Conservation (phyloP, 2,329 filamentous ascomycete species). For the Chalaropsis thielavioides region DNA sequence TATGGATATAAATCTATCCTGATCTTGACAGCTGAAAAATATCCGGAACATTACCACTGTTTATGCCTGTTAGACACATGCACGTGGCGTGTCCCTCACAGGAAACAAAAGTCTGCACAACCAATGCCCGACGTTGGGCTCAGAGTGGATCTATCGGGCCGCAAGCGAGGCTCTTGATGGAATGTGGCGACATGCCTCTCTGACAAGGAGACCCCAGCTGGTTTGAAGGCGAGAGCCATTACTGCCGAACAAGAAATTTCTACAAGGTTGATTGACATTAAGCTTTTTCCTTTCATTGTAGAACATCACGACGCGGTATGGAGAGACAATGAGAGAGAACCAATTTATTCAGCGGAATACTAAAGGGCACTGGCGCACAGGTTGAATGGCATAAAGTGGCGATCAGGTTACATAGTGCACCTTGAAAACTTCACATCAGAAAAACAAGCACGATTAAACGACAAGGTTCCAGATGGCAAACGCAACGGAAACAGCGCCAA, state of each 20-base stretch:
- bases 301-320: not conserved
- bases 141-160: not conserved
- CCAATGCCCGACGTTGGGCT: not conserved
- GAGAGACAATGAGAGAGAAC: not conserved
- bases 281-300: not conserved
- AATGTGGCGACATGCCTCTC: not conserved
- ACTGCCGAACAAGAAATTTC: not conserved
- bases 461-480: conserved; percentile 9
- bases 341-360: not conserved
- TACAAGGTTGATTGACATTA: not conserved
- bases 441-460: not conserved
- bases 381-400: not conserved
- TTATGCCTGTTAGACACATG: not conserved
- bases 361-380: not conserved
- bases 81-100: not conserved
- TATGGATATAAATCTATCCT: too few relatives aligned
- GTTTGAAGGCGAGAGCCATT: not conserved
- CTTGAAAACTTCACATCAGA: too few relatives aligned
- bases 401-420: not conserved
- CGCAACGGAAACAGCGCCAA: not conserved
- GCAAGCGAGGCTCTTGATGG: not conserved
- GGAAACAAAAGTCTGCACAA: not conserved
- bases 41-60: not conserved
- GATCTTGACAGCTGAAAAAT: not conserved
- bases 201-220: not conserved